Conservation (phyloP, 208 protist species). For the Trypanosoma cruzi region DNA sequence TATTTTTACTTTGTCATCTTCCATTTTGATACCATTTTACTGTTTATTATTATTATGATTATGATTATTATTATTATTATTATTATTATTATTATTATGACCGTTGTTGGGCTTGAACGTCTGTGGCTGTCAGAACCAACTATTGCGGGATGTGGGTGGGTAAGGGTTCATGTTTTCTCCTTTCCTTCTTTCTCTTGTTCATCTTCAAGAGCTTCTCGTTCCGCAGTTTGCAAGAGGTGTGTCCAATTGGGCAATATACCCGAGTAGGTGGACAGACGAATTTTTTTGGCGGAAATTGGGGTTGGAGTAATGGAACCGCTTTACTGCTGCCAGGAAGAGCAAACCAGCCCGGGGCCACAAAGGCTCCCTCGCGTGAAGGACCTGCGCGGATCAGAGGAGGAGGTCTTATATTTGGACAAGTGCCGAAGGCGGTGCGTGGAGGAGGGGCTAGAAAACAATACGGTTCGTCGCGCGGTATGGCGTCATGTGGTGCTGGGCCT, state of each 20-base stretch:
- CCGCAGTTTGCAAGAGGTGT: background rate
- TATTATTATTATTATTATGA: background rate
- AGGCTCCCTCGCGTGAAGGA: conserved; percentile 11
- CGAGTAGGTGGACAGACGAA: background rate
- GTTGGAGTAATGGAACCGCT: background rate
- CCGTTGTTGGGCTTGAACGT: conserved; percentile 7
- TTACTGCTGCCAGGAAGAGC: background rate
- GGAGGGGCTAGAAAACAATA: conserved; percentile 39
- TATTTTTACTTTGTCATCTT: conserved; percentile 19
- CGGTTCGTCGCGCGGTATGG: conserved; percentile 60
- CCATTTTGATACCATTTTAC: conserved; percentile 6
- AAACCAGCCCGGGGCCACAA: conserved; percentile 13
- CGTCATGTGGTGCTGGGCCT: conserved; percentile 46
- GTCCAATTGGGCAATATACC: background rate
- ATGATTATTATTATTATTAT: conserved; percentile 7
- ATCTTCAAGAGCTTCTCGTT: background rate
- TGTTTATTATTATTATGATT: conserved; percentile 1
- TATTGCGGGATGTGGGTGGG: too few relatives aligned
- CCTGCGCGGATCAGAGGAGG: background rate
- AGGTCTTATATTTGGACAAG: conserved; percentile 39
- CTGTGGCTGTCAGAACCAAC: background rate
- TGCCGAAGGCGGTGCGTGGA: conserved; percentile 35
- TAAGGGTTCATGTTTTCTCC: background rate
- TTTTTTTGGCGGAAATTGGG: background rate
- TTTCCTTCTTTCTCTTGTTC: background rate